Evolutionary conservation across 768 basidiomycete genomes (phyloP).

Genomic region (Mrakia hoshinonis): DNA sequence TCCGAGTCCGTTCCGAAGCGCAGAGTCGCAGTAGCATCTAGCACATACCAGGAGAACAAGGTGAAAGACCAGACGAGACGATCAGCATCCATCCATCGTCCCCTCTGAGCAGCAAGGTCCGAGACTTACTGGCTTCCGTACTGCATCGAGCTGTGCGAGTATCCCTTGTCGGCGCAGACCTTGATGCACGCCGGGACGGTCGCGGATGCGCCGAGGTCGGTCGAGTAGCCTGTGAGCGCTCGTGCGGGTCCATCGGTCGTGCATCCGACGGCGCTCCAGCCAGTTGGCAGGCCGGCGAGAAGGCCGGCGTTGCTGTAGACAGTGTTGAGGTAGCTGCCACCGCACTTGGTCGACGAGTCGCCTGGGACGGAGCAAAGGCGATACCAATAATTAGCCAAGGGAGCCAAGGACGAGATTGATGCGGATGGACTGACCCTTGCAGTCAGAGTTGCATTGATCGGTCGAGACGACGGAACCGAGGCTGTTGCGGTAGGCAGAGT

Average conservation of each 20-base stretch:
- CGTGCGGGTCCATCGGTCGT: background rate
- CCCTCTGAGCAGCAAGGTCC: too few species aligned
- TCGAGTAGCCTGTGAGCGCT: background rate
- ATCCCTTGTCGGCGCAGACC: background rate
- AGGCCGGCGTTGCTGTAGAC: background rate
- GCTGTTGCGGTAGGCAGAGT: background rate
- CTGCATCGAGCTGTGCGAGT: background rate
- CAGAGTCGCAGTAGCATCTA: background rate
- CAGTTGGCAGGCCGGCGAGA: background rate
- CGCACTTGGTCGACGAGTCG: background rate
- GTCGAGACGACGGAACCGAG: background rate
- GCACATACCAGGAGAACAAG: background rate
- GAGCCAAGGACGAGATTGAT: too few species aligned
- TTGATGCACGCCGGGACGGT: background rate
- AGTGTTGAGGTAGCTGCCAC: background rate
- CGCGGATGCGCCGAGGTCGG: background rate
- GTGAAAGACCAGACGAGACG: too few species aligned
- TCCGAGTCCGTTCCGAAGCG: background rate
- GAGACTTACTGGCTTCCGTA: constrained; percentile 13
- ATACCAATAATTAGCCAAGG: too few species aligned
- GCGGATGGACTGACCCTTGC: background rate
- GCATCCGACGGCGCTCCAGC: constrained; percentile 9
- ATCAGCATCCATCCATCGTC: too few species aligned
- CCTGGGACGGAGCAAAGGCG: background rate
- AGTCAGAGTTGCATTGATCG: background rate